A percentile compares a stretch with the other conserved stretches of the same genome.
These are phyloP conservation scores for Citrus sp. DNA, from an alignment of 345 rosid species.

Conservation along the genomic window DNA sequence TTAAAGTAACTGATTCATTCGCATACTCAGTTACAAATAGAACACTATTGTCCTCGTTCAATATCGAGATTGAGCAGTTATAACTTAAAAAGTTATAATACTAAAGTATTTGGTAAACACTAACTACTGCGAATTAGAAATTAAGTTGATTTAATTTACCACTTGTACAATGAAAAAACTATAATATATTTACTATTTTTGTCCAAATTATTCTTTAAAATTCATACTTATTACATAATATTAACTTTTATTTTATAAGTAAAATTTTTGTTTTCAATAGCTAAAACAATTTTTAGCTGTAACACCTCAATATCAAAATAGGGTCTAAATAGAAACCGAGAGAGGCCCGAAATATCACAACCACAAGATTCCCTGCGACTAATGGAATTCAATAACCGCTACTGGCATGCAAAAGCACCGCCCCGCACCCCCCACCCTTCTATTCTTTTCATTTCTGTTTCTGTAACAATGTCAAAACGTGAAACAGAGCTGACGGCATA, in stretches of 20 bases:
- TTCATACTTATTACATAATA: accelerated
- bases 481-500: not conserved
- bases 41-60: not conserved
- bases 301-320: no score
- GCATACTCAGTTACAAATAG: not conserved
- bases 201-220: no score
- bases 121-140: accelerated
- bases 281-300: no score
- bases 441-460: not conserved
- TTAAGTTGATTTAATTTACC: accelerated
- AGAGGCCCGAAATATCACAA: not conserved
- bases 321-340: not conserved
- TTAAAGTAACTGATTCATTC: not conserved
- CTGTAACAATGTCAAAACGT: not conserved
- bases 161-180: accelerated
- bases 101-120: accelerated
- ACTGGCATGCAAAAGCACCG: no score
- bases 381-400: not conserved
- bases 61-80: accelerated
- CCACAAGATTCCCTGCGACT: not conserved
- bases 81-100: accelerated
- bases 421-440: no score
- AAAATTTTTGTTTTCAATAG: no score
- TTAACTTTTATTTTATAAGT: no score
- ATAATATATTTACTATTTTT: no score